Evolutionary conservation across 306 rosid genomes (phyloP).

Genomic region (Sphenostylis stenocarpa): DNA sequence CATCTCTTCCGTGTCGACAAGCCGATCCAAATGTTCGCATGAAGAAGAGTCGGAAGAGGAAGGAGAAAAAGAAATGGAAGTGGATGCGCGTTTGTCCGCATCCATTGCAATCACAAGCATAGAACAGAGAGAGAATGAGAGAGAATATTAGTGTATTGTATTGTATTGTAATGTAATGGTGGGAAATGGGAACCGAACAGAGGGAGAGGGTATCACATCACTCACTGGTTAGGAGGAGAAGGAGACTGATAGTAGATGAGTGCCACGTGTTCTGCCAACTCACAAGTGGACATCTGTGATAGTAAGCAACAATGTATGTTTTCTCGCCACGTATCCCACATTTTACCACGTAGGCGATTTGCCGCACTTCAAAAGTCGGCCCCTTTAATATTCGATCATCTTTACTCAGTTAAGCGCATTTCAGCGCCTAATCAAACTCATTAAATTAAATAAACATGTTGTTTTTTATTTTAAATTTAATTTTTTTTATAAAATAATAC

Average conservation of each 20-base stretch:
- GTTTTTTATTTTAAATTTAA: no score
- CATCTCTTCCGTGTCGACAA: conserved; percentile 73
- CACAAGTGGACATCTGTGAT: conserved; percentile 44
- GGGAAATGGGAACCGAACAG: conserved; percentile 15
- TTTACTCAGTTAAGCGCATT: no score
- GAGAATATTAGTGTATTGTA: neutral
- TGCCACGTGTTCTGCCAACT: conserved; percentile 70
- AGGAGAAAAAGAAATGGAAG: conserved; percentile 12
- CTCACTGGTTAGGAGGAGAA: conserved; percentile 37
- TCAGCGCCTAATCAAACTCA: no score
- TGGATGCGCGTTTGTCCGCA: conserved; percentile 33
- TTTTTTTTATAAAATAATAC: no score
- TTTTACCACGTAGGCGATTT: conserved; percentile 45
- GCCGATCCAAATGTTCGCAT: conserved; percentile 38
- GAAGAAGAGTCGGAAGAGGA: conserved; percentile 18
- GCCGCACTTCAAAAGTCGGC: conserved; percentile 46
- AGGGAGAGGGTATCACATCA: neutral
- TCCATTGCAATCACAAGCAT: neutral
- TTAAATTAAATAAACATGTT: no score
- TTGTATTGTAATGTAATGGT: neutral
- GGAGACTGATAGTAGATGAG: conserved; percentile 14
- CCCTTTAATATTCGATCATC: neutral
- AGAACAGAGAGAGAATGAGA: neutral
- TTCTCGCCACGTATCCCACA: conserved; percentile 53
- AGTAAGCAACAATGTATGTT: conserved; percentile 46